phyloP scores from a whole-genome alignment of 2,329 filamentous ascomycete species.

The Ascochyta fabae region DNA sequence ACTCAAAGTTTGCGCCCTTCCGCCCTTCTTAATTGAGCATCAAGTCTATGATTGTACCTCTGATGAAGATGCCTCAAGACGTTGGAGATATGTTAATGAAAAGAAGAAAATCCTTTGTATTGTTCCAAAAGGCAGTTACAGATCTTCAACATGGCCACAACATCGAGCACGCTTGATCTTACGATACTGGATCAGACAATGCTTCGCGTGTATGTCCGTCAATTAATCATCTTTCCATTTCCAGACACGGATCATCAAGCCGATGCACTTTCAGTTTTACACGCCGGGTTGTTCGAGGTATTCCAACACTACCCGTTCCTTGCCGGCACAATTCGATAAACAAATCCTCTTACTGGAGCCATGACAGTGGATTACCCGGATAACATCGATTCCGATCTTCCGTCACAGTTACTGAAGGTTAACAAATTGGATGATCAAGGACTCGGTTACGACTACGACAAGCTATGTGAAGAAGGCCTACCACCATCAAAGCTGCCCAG shows the following conservation, averaged over 20 bases:
- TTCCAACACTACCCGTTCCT: conserved; percentile 9
- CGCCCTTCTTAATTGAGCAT: not conserved
- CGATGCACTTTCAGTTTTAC: not conserved
- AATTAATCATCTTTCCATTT: conserved; percentile 11
- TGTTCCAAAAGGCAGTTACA: too few species aligned
- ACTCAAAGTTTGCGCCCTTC: not conserved
- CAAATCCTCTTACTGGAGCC: not conserved
- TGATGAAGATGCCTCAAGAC: too few species aligned
- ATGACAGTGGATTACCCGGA: conserved; percentile 6
- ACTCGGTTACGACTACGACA: not conserved
- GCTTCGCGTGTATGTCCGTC: conserved; percentile 12
- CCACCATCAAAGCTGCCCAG: conserved; percentile 16
- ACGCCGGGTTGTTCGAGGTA: not conserved
- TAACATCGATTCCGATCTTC: not conserved
- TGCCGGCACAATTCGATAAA: conserved; percentile 3
- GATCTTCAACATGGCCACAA: not conserved
- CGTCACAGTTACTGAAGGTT: not conserved
- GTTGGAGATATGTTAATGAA: too few species aligned
- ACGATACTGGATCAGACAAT: conserved; percentile 3
- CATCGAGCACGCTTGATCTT: not conserved
- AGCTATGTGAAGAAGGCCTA: conserved; percentile 10
- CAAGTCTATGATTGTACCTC: not conserved
- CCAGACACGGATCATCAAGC: not conserved
- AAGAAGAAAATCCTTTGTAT: too few species aligned
- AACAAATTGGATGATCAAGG: not conserved